Evolutionary conservation across 1,139 yeast species (phyloP).

Genomic region (Torulaspora globosa): DNA sequence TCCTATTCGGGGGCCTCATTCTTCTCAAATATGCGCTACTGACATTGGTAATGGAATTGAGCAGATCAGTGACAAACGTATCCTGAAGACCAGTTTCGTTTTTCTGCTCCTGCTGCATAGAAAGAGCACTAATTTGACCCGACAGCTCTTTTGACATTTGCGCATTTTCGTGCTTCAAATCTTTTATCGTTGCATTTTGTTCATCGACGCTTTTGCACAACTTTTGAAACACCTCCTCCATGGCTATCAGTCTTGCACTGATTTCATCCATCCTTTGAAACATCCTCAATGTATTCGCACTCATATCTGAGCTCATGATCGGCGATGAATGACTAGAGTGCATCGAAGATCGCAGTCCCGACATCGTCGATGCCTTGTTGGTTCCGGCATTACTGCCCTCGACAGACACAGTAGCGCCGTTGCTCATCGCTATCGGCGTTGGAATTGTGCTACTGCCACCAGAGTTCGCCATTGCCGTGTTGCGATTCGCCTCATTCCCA

Average conservation of each 20-base stretch:
- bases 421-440: constrained; percentile 12
- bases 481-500: constrained; percentile 3
- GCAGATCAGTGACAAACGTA: constrained; percentile 26
- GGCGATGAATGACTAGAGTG: constrained; percentile 13
- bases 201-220: constrained; percentile 24
- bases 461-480: constrained; percentile 7
- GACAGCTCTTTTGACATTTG: constrained; percentile 9
- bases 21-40: constrained; percentile 27
- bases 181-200: constrained; percentile 17
- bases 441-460: constrained; percentile 13
- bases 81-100: constrained; percentile 18
- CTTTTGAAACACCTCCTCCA: constrained; percentile 32
- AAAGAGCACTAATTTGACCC: constrained; percentile 7
- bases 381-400: constrained; percentile 14
- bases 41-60: constrained; percentile 32
- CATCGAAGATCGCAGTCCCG: constrained; percentile 10
- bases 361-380: constrained; percentile 10
- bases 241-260: constrained; percentile 30
- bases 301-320: constrained; percentile 10
- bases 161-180: constrained; percentile 15
- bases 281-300: constrained; percentile 19
- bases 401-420: constrained; percentile 8
- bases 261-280: constrained; percentile 35
- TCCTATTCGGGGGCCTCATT: constrained; percentile 14
- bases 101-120: constrained; percentile 4